phyloP scores from a whole-genome alignment of 2,329 filamentous ascomycete species.

The Fusarium nygamai region DNA sequence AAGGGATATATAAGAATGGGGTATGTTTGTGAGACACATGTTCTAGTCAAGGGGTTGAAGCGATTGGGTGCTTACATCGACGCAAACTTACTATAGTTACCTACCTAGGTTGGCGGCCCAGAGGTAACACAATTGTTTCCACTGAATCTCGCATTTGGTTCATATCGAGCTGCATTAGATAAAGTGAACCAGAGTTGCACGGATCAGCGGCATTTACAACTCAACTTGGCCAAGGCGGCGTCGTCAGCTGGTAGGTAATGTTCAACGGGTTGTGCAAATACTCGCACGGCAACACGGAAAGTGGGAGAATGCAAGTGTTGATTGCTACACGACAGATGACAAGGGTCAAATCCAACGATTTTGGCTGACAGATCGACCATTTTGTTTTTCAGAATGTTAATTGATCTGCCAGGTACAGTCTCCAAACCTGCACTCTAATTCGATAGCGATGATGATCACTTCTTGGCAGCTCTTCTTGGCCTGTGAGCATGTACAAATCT shows the following conservation, averaged over 20 bases:
- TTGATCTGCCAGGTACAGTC: conserved; percentile 26
- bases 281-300: conserved; percentile 17
- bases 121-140: neutral
- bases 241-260: conserved; percentile 31
- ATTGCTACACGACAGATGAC: conserved; percentile 25
- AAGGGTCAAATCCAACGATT: conserved; percentile 19
- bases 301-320: conserved; percentile 28
- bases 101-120: neutral
- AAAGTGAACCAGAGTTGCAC: neutral
- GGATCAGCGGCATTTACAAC: conserved; percentile 35
- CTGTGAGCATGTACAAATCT: conserved; percentile 17
- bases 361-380: neutral
- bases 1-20: conserved; percentile 81
- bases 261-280: conserved; percentile 7
- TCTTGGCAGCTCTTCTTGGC: conserved; percentile 27
- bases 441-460: conserved; percentile 24
- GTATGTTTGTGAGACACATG: conserved; percentile 76
- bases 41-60: conserved; percentile 73
- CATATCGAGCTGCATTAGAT: conserved; percentile 5
- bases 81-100: conserved; percentile 6
- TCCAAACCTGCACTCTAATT: conserved; percentile 15
- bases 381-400: conserved; percentile 13
- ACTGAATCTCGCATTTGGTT: neutral
- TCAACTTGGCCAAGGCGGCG: conserved; percentile 39
- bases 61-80: conserved; percentile 54